phyloP scores from a whole-genome alignment of 352 stramenopile species.

The Phytophthora hibernalis region DNA sequence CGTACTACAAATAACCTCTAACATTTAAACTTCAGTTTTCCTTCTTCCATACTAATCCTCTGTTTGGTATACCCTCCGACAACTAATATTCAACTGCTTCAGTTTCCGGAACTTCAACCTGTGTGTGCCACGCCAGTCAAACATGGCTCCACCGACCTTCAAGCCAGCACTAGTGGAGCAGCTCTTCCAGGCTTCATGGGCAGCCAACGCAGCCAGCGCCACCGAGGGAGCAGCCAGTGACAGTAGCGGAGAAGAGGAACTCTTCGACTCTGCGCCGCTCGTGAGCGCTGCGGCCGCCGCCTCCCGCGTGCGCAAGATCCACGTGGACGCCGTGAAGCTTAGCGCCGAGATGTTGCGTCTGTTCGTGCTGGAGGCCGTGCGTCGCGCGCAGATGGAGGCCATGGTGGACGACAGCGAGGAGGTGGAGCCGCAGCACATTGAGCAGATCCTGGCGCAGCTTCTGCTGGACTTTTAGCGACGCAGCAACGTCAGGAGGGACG shows the following conservation, averaged over 20 bases:
- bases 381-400: conserved; percentile 85
- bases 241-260: conserved; percentile 51
- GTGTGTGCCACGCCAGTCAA: not conserved
- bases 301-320: conserved; percentile 72
- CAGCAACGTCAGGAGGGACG: conserved; percentile 33
- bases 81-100: conserved; percentile 10
- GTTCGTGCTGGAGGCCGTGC: conserved; percentile 79
- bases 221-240: conserved; percentile 35
- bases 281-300: conserved; percentile 35
- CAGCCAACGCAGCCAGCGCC: conserved; percentile 33
- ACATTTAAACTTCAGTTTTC: not conserved
- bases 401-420: conserved; percentile 85
- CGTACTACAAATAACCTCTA: not conserved
- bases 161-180: conserved; percentile 75
- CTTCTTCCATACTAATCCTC: not conserved
- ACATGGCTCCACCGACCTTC: conserved; percentile 48
- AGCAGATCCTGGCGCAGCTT: conserved; percentile 84
- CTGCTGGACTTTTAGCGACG: conserved; percentile 77
- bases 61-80: not conserved
- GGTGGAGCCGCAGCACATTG: conserved; percentile 78
- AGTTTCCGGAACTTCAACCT: conserved; percentile 23
- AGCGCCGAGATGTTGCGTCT: conserved; percentile 78
- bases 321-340: conserved; percentile 75
- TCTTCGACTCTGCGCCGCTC: conserved; percentile 48
- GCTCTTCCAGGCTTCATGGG: conserved; percentile 75